These are phyloP conservation scores for Chaetomiaceae sp. DNA, from an alignment of 2,329 filamentous ascomycete genomes.

Conservation along the genomic window DNA sequence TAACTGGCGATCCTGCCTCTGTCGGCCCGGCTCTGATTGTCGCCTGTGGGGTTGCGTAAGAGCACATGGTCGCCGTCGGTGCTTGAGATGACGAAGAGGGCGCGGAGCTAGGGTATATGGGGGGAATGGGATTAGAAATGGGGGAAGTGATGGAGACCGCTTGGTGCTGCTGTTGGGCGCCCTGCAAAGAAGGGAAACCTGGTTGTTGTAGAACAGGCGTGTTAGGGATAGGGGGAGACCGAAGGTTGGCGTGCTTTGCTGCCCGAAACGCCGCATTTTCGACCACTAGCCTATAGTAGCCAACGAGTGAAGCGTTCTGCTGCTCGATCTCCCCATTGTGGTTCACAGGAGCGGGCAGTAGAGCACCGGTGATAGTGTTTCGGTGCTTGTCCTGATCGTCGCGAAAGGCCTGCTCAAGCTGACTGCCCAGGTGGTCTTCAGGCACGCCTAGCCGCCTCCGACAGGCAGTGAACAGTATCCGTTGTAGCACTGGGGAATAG, in stretches of 20 bases:
- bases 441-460: constrained; percentile 27
- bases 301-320: constrained; percentile 22
- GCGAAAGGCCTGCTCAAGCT: constrained; percentile 26
- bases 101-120: background rate
- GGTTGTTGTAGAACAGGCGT: background rate
- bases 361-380: background rate
- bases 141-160: background rate
- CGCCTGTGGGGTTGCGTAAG: background rate
- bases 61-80: background rate
- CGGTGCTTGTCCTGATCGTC: constrained; percentile 25
- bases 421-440: constrained; percentile 15
- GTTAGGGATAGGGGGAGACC: background rate
- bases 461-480: constrained; percentile 30
- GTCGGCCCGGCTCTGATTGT: background rate
- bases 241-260: background rate
- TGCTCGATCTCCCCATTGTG: constrained; percentile 13
- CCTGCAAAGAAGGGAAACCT: background rate
- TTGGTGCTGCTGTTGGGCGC: background rate
- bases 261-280: background rate
- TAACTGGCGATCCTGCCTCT: background rate
- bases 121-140: background rate
- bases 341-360: background rate
- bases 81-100: background rate
- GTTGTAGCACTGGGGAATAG: constrained; percentile 29
- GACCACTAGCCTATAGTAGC: constrained; percentile 7